Conservation (phyloP, 805 yeast species). For the Danielia reshetovae region DNA sequence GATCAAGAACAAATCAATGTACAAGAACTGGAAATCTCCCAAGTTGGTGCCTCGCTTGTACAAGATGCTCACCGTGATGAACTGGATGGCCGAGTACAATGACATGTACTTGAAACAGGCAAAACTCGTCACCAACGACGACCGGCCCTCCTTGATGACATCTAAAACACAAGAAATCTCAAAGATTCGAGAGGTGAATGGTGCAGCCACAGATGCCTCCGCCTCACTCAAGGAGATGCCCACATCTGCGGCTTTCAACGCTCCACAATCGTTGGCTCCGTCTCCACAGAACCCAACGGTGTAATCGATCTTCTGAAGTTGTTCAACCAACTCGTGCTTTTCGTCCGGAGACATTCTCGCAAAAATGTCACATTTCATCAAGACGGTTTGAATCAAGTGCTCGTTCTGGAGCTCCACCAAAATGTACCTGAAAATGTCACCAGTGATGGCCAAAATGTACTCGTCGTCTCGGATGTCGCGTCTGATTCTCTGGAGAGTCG, state of each 20-base stretch:
- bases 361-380: conserved; percentile 71
- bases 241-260: conserved; percentile 94
- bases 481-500: conserved; percentile 50
- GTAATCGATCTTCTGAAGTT: conserved; percentile 77
- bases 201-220: conserved; percentile 98
- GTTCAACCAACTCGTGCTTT: conserved; percentile 91
- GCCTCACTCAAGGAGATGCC: conserved; percentile 96
- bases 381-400: conserved; percentile 47
- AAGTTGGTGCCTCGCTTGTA: conserved; percentile 87
- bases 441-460: conserved; percentile 82
- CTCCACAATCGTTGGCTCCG: conserved; percentile 99
- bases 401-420: conserved; percentile 50
- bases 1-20: conserved; percentile 87
- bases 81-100: conserved; percentile 93
- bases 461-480: conserved; percentile 20
- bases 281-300: conserved; percentile 98
- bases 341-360: conserved; percentile 99
- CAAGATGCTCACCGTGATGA: conserved; percentile 77
- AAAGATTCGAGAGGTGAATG: conserved; percentile 86
- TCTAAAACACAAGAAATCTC: conserved; percentile 91
- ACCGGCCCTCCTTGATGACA: conserved; percentile 91
- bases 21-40: conserved; percentile 95
- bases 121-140: conserved; percentile 90
- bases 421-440: conserved; percentile 82
- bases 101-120: conserved; percentile 98